Percentiles rank a stretch among this genome's conserved stretches.
phyloP scores from a whole-genome alignment of 257 asterid species.

The Solanum appendiculatum region DNA sequence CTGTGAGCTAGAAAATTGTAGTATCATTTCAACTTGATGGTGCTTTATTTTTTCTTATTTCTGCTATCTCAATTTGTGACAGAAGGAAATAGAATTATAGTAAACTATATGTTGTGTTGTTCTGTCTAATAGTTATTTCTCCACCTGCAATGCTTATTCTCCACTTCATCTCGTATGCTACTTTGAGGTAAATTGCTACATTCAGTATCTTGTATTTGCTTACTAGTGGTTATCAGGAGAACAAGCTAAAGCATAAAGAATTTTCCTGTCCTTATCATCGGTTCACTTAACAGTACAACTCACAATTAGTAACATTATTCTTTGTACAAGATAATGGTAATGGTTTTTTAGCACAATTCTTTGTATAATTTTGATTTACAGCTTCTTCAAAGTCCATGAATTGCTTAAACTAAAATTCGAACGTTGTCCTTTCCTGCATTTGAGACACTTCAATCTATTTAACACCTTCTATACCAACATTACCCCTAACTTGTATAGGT shows the following conservation, averaged over 20 bases:
- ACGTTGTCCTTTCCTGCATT: not conserved
- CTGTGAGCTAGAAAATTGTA: no score
- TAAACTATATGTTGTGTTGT: no score
- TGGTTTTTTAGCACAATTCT: no score
- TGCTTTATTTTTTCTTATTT: no score
- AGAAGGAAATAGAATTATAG: no score
- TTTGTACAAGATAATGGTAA: no score
- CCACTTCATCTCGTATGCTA: not conserved
- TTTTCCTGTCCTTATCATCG: no score
- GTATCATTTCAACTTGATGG: no score
- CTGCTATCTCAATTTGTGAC: no score
- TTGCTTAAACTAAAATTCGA: not conserved
- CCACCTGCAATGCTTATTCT: no score
- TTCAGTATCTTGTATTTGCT: not conserved
- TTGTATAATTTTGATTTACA: not conserved
- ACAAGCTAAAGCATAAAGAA: not conserved
- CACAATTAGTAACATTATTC: not conserved
- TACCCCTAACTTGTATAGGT: no score
- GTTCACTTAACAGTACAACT: not conserved
- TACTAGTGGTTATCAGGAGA: not conserved
- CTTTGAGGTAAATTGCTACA: not conserved
- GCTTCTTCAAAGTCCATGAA: not conserved
- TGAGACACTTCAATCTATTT: not conserved
- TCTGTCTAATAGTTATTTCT: no score
- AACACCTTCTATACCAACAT: not conserved